Evolutionary conservation across 2,329 filamentous ascomycete genomes (phyloP).

Genomic region (Microdochium paspali): DNA sequence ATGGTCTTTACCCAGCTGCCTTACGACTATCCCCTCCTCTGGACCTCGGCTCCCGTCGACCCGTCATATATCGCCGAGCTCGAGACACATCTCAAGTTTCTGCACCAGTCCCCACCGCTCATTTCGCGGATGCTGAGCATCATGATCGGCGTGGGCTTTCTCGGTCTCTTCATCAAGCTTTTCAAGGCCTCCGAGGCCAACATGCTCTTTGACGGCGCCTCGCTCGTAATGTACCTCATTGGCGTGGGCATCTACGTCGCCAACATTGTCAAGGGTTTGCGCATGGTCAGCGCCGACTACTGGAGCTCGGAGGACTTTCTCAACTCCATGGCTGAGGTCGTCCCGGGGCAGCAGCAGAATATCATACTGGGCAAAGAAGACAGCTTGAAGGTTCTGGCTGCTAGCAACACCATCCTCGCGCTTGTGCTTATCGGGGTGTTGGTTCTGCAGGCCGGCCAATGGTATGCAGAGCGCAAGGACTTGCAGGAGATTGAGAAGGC

Average conservation of each 20-base stretch:
- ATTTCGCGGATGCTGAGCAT: slow-evolving; percentile 93
- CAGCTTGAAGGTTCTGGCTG: slow-evolving; percentile 79
- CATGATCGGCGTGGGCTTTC: slow-evolving; percentile 76
- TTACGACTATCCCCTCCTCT: slow-evolving; percentile 88
- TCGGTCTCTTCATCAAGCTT: slow-evolving; percentile 87
- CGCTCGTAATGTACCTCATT: slow-evolving; percentile 73
- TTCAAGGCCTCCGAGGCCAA: slow-evolving; percentile 92
- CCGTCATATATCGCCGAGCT: slow-evolving; percentile 71
- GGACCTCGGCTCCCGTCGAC: slow-evolving; percentile 57
- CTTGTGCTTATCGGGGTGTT: slow-evolving; percentile 86
- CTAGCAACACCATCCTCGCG: slow-evolving; percentile 92
- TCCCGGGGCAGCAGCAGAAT: slow-evolving; percentile 27
- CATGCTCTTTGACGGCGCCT: slow-evolving; percentile 85
- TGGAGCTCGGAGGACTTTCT: slow-evolving; percentile 33
- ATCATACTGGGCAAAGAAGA: slow-evolving; percentile 66
- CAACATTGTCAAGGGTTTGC: slow-evolving; percentile 92
- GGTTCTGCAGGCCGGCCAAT: slow-evolving; percentile 91
- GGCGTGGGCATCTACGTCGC: slow-evolving; percentile 88
- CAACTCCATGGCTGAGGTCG: slow-evolving; percentile 37
- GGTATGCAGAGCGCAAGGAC: slow-evolving; percentile 96
- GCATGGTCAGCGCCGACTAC: slow-evolving; percentile 66
- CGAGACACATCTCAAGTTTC: slow-evolving; percentile 81
- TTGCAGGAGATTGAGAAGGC: slow-evolving; percentile 65
- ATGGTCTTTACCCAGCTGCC: slow-evolving; percentile 95
- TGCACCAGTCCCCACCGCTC: slow-evolving; percentile 84